Conservation (phyloP, 495 filamentous ascomycete species). For the Lepidopterella palustris region DNA sequence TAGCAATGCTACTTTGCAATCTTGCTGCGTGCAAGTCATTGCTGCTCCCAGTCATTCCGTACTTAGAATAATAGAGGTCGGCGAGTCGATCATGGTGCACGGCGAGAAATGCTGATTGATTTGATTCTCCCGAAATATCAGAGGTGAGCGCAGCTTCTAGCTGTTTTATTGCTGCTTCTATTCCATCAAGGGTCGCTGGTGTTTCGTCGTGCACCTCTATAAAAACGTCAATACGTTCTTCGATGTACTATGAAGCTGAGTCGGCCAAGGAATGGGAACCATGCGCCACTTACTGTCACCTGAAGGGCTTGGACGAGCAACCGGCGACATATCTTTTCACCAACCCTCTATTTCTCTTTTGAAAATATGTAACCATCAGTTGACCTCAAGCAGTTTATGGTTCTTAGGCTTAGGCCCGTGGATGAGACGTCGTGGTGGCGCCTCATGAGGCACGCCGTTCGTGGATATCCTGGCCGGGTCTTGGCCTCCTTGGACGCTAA, state of each 20-base stretch:
- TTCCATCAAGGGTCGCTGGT: constrained; percentile 1
- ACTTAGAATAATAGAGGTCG: constrained; percentile 7
- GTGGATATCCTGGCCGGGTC: background rate
- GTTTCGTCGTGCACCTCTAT: background rate
- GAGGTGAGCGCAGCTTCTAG: background rate
- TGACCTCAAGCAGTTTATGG: background rate
- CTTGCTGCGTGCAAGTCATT: background rate
- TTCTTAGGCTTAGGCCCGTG: background rate
- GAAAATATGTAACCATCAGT: background rate
- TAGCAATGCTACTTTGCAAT: background rate
- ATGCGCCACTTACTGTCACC: background rate
- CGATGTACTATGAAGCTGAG: background rate
- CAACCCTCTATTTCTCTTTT: background rate
- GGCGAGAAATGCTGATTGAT: constrained; percentile 4
- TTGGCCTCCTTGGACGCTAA: background rate
- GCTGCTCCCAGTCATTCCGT: background rate
- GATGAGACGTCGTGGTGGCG: background rate
- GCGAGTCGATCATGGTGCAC: constrained; percentile 10
- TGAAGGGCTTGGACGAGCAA: background rate
- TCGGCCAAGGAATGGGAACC: background rate
- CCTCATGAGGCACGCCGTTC: background rate
- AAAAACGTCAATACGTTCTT: too few species aligned
- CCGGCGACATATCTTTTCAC: background rate
- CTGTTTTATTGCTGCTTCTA: constrained; percentile 6
- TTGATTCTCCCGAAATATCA: background rate